phyloP scores from a whole-genome alignment of 495 filamentous ascomycete species.

The Annulohypoxylon maeteangense region DNA sequence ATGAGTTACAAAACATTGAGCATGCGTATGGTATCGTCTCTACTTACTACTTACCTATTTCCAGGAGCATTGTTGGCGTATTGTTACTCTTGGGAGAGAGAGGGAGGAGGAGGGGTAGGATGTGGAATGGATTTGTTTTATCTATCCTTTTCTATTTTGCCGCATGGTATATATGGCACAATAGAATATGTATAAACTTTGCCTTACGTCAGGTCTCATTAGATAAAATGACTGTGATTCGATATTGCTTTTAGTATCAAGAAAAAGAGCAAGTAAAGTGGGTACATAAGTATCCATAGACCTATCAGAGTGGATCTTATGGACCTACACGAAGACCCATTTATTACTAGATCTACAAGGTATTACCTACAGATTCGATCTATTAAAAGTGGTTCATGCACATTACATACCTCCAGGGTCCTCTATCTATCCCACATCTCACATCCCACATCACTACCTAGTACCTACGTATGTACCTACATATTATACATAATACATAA shows the following conservation, averaged over 20 bases:
- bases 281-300: too few species aligned
- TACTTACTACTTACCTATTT: background rate
- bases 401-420: too few species aligned
- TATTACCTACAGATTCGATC: conserved; percentile 7
- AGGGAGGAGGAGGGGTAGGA: background rate
- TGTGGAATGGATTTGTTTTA: background rate
- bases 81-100: conserved; percentile 4
- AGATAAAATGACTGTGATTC: background rate
- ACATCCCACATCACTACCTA: background rate
- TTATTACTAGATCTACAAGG: background rate
- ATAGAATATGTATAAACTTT: conserved; percentile 25
- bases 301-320: too few species aligned
- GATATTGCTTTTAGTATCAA: background rate
- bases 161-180: conserved; percentile 25
- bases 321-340: background rate
- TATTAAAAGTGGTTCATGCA: conserved; percentile 22
- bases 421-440: conserved; percentile 6
- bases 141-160: background rate
- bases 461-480: too few species aligned
- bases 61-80: conserved; percentile 33
- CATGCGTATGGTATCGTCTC: conserved; percentile 22
- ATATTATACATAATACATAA: too few species aligned
- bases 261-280: too few species aligned
- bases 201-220: background rate
- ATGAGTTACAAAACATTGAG: conserved; percentile 12